Percentiles rank a stretch among this genome's conserved stretches.
Conservation (phyloP, 305 asterid species). For the Fraxinus dipetala region DNA sequence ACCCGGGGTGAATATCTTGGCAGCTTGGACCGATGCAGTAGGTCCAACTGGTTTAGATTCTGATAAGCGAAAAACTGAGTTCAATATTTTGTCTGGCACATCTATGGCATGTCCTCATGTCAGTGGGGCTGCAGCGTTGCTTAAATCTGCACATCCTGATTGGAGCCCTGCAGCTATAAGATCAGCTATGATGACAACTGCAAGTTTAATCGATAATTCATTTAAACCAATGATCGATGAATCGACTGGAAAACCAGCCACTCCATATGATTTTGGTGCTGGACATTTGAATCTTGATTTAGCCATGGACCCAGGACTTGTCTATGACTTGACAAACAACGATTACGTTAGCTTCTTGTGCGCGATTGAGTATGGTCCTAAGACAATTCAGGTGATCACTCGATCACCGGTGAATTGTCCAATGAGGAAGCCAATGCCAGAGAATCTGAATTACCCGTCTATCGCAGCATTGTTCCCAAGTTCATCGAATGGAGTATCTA, state of each 20-base stretch:
- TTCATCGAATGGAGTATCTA: conserved; percentile 39
- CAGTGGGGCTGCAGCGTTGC: conserved; percentile 91
- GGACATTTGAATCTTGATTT: conserved; percentile 73
- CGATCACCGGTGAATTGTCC: conserved; percentile 67
- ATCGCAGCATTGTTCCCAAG: conserved; percentile 61
- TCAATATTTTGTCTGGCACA: conserved; percentile 83
- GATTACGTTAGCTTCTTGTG: conserved; percentile 79
- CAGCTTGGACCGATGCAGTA: conserved; percentile 86
- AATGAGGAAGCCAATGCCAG: conserved; percentile 58
- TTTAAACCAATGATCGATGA: conserved; percentile 59
- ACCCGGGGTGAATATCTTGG: conserved; percentile 86
- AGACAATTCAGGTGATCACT: conserved; percentile 85
- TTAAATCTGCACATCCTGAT: conserved; percentile 89
- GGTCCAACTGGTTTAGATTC: conserved; percentile 82
- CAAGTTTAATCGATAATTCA: conserved; percentile 48
- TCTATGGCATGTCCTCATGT: conserved; percentile 98
- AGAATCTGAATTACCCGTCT: conserved; percentile 80
- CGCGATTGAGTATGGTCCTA: conserved; percentile 64
- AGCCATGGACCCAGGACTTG: conserved; percentile 89
- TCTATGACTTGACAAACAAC: conserved; percentile 52
- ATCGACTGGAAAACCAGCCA: conserved; percentile 60
- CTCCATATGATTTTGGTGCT: conserved; percentile 75
- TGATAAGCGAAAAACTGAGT: conserved; percentile 66
- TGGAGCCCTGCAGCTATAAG: conserved; percentile 91
- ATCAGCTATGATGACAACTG: conserved; percentile 95